Percentiles rank a stretch among this genome's conserved stretches.
These are phyloP conservation scores for Ascomycota sp. DNA, from an alignment of 2,329 filamentous ascomycete species.

Conservation along the genomic window DNA sequence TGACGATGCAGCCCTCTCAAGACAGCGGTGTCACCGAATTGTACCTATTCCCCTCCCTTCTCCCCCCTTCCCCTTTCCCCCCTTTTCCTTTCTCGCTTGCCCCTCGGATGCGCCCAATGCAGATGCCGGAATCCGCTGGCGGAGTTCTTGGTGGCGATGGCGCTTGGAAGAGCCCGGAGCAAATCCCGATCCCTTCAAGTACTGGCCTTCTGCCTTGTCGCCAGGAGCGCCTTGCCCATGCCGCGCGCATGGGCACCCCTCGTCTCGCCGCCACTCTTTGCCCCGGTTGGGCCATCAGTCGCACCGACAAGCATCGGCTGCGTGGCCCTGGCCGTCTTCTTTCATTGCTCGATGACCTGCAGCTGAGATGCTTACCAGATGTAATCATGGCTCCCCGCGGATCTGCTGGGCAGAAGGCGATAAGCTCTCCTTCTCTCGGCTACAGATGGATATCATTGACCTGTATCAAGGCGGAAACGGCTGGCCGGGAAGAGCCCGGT, in stretches of 20 bases:
- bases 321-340: conserved; percentile 1
- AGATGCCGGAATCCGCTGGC: neutral
- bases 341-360: conserved; percentile 2
- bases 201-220: neutral
- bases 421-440: conserved; percentile 2
- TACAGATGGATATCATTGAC: conserved; percentile 3
- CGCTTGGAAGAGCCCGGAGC: too few relatives aligned
- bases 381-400: conserved; percentile 1
- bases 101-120: neutral
- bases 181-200: too few relatives aligned
- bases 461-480: neutral
- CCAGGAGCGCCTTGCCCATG: neutral
- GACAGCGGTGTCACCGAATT: too few relatives aligned
- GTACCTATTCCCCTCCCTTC: neutral
- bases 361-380: conserved; percentile 2
- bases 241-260: too few relatives aligned
- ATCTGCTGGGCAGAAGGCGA: conserved; percentile 1
- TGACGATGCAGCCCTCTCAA: too few relatives aligned
- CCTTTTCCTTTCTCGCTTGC: conserved; percentile 1
- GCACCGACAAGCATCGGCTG: conserved; percentile 4
- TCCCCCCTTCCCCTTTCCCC: neutral
- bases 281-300: conserved; percentile 3
- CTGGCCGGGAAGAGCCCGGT: conserved; percentile 1
- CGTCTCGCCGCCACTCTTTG: conserved; percentile 1
- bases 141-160: neutral